Percentiles rank a stretch among this genome's conserved stretches.
These are phyloP conservation scores for Abelmoschus esculentus DNA, from an alignment of 345 rosid genomes.

Conservation along the genomic window DNA sequence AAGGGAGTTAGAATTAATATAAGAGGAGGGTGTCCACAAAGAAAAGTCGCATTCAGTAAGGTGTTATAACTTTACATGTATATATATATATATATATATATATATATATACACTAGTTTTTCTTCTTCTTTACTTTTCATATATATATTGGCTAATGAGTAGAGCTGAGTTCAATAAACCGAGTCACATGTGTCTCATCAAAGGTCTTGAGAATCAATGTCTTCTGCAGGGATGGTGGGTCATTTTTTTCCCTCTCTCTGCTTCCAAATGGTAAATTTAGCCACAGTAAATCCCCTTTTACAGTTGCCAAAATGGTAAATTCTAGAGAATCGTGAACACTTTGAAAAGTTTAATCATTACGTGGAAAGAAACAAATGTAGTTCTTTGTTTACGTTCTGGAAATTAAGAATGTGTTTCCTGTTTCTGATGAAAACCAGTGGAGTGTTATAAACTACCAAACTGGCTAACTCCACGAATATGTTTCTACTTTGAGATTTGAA, in stretches of 20 bases:
- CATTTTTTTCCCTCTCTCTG: too few relatives aligned
- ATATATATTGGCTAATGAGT: too few relatives aligned
- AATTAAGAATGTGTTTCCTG: constrained; percentile 15
- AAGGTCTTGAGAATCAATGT: too few relatives aligned
- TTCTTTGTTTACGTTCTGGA: constrained; percentile 11
- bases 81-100: not conserved
- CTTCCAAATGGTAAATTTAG: too few relatives aligned
- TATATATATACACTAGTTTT: too few relatives aligned
- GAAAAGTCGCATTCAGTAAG: constrained; percentile 27
- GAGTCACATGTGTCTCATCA: too few relatives aligned
- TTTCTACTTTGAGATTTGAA: not conserved
- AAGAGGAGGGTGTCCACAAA: constrained; percentile 14
- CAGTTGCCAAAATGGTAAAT: too few relatives aligned
- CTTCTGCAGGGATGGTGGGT: too few relatives aligned
- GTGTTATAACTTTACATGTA: not conserved
- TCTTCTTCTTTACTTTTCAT: not conserved
- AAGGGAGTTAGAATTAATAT: constrained; percentile 43
- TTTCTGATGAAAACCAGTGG: constrained; percentile 18
- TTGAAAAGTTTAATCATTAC: constrained; percentile 41
- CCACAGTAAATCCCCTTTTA: too few relatives aligned
- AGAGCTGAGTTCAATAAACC: too few relatives aligned
- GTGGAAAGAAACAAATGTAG: constrained; percentile 25
- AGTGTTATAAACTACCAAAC: constrained; percentile 11
- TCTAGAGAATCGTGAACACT: constrained; percentile 34
- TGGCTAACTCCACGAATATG: not conserved